Conservation (phyloP, 179 eudicot genomes). For the Beta macrorhiza region DNA sequence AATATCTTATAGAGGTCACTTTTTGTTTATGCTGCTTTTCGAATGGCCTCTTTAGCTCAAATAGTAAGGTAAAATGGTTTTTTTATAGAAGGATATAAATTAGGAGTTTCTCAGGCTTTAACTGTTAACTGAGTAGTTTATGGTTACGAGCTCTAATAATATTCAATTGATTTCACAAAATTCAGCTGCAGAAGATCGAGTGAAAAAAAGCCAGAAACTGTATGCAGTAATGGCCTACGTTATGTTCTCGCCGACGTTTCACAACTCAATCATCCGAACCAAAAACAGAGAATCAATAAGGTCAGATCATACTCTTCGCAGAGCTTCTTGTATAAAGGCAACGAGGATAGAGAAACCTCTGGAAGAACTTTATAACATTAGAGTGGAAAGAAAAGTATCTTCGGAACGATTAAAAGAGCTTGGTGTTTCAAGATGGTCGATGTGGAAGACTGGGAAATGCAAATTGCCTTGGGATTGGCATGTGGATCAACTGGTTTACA, state of each 20-base stretch:
- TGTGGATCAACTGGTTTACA: slow-evolving; percentile 85
- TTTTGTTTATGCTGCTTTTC: too few species aligned
- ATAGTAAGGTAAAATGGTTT: too few species aligned
- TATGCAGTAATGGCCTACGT: slow-evolving; percentile 44
- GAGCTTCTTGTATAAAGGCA: slow-evolving; percentile 39
- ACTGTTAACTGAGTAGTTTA: neutral
- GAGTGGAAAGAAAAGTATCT: slow-evolving; percentile 68
- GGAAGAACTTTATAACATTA: slow-evolving; percentile 77
- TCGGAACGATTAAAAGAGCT: slow-evolving; percentile 65
- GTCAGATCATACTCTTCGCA: neutral
- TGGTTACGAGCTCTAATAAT: neutral
- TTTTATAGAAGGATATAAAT: too few species aligned
- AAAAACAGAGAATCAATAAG: slow-evolving; percentile 18
- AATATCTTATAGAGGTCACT: too few species aligned
- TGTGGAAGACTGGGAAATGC: slow-evolving; percentile 93
- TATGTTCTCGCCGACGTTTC: slow-evolving; percentile 38
- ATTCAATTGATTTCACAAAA: neutral
- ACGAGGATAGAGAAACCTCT: slow-evolving; percentile 61
- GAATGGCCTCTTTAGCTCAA: too few species aligned
- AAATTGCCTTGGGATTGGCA: slow-evolving; percentile 98
- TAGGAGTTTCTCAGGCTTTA: neutral
- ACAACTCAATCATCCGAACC: slow-evolving; percentile 29
- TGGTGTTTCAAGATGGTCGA: slow-evolving; percentile 73
- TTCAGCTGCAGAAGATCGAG: slow-evolving; percentile 19
- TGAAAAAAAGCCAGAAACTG: neutral